Conservation (phyloP, 1,139 yeast species). For the Kodamaea sp. region DNA sequence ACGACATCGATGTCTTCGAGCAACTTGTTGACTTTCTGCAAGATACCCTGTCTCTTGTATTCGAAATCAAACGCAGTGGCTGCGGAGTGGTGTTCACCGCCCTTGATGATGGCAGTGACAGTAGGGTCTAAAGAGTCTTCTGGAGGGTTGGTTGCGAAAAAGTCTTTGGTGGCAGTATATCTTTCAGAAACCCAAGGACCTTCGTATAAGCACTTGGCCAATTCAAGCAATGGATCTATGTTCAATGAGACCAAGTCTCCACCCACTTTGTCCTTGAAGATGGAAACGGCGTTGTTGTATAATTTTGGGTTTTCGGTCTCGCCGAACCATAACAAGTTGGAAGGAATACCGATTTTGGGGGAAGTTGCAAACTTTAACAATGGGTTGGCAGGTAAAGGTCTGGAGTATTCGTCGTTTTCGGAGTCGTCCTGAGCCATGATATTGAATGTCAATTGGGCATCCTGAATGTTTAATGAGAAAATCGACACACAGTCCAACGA, state of each 20-base stretch:
- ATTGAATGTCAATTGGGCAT: conserved; percentile 76
- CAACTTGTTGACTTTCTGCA: conserved; percentile 60
- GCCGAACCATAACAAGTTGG: conserved; percentile 72
- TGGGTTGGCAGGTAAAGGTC: conserved; percentile 70
- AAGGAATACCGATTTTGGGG: conserved; percentile 79
- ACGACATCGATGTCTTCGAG: conserved; percentile 69
- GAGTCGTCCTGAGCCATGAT: conserved; percentile 71
- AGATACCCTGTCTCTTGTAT: conserved; percentile 75
- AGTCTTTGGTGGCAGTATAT: conserved; percentile 76
- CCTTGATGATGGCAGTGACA: conserved; percentile 70
- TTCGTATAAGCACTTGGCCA: conserved; percentile 89
- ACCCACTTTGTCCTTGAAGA: conserved; percentile 56
- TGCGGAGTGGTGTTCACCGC: conserved; percentile 78
- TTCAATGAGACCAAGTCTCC: conserved; percentile 55
- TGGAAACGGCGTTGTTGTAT: conserved; percentile 60
- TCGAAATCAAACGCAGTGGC: conserved; percentile 83
- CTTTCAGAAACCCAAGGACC: conserved; percentile 99
- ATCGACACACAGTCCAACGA: conserved; percentile 91
- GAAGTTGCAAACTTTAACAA: conserved; percentile 53
- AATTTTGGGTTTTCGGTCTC: conserved; percentile 75
- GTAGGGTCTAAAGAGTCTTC: conserved; percentile 75
- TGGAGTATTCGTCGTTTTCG: conserved; percentile 77
- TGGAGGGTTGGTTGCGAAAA: conserved; percentile 75
- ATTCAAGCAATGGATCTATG: conserved; percentile 70
- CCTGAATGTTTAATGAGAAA: conserved; percentile 72